Evolutionary conservation across 2,329 filamentous ascomycete species (phyloP).

Genomic region (Calonectria pauciramosa): DNA sequence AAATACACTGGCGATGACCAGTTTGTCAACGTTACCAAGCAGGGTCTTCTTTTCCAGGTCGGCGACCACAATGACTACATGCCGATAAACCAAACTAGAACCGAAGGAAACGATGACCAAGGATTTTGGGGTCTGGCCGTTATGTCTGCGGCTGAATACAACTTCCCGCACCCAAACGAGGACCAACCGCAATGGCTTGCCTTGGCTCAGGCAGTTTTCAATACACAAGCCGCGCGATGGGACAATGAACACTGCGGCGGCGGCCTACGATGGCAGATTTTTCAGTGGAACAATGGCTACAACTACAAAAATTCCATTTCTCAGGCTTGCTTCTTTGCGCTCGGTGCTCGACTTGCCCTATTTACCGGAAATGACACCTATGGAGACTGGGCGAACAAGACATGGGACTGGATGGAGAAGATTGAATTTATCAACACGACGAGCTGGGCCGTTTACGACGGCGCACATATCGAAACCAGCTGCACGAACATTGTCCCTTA

Average conservation of each 20-base stretch:
- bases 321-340: slow-evolving; percentile 73
- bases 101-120: slow-evolving; percentile 82
- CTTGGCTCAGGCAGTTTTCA: slow-evolving; percentile 84
- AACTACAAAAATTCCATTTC: slow-evolving; percentile 81
- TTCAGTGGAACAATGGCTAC: slow-evolving; percentile 84
- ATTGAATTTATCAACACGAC: slow-evolving; percentile 69
- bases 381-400: slow-evolving; percentile 79
- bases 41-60: slow-evolving; percentile 81
- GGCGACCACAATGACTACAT: slow-evolving; percentile 83
- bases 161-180: slow-evolving; percentile 71
- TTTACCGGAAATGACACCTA: slow-evolving; percentile 86
- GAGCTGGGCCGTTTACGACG: slow-evolving; percentile 74
- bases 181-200: slow-evolving; percentile 76
- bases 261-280: slow-evolving; percentile 88
- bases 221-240: slow-evolving; percentile 82
- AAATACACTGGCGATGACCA: slow-evolving; percentile 81
- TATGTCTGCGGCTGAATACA: slow-evolving; percentile 79
- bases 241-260: slow-evolving; percentile 78
- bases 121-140: slow-evolving; percentile 80
- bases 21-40: slow-evolving; percentile 77
- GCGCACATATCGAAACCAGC: slow-evolving; percentile 68
- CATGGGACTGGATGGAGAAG: slow-evolving; percentile 77
- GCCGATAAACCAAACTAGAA: slow-evolving; percentile 78
- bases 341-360: slow-evolving; percentile 76
- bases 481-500: slow-evolving; percentile 71